phyloP scores from a whole-genome alignment of 1,139 yeast species.

The Petasospora fabianii region DNA sequence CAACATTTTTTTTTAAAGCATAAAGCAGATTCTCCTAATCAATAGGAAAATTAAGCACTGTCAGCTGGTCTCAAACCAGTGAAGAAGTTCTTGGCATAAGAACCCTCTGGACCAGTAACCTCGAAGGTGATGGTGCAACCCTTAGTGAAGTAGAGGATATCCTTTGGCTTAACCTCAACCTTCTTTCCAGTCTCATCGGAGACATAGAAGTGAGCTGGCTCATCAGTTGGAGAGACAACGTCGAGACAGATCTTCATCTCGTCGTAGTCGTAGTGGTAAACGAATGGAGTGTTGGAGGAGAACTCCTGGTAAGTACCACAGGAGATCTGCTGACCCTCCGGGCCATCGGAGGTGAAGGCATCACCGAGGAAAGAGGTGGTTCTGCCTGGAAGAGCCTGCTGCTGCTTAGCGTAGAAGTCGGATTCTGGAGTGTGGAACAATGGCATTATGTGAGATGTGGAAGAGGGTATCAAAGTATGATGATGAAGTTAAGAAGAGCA shows the following conservation, averaged over 20 bases:
- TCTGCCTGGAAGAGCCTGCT: conserved; percentile 55
- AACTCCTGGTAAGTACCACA: conserved; percentile 69
- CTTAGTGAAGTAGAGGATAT: conserved; percentile 62
- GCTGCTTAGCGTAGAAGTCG: conserved; percentile 52
- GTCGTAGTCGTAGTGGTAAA: conserved; percentile 60
- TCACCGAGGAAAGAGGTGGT: conserved; percentile 68
- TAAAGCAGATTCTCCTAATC: neutral
- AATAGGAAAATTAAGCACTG: conserved; percentile 22
- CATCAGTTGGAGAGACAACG: conserved; percentile 26
- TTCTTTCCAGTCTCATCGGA: conserved; percentile 62
- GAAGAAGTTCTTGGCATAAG: conserved; percentile 60
- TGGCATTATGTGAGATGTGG: conserved; percentile 45
- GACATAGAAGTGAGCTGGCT: conserved; percentile 54
- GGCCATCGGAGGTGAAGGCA: conserved; percentile 54
- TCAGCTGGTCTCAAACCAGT: conserved; percentile 56
- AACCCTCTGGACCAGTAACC: conserved; percentile 48
- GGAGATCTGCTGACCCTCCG: conserved; percentile 53
- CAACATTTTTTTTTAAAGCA: too few species aligned
- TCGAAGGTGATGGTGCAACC: conserved; percentile 66
- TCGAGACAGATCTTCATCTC: conserved; percentile 63
- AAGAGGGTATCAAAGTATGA: neutral
- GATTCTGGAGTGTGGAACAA: conserved; percentile 51
- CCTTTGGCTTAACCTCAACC: conserved; percentile 58
- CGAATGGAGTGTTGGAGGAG: conserved; percentile 48
- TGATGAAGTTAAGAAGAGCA: neutral